Evolutionary conservation across 164 flowering plant species (phyloP).

Genomic region (Akebia trifoliata): DNA sequence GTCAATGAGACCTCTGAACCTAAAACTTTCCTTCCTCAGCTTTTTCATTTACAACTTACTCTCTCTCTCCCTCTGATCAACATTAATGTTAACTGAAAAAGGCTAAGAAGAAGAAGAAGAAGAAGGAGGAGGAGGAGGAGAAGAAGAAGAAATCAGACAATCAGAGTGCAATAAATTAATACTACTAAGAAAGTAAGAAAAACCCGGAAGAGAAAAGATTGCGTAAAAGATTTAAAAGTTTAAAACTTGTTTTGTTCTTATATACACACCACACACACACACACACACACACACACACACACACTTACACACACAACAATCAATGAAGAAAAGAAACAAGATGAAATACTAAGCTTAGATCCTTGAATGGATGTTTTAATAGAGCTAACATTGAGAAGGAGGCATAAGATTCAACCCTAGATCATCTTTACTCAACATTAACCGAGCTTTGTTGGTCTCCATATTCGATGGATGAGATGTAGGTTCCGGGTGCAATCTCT

Average conservation of each 20-base stretch:
- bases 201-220: constrained; percentile 7
- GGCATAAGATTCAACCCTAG: constrained; percentile 88
- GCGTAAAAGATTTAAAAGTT: constrained; percentile 8
- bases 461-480: constrained; percentile 13
- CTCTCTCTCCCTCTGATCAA: constrained; percentile 18
- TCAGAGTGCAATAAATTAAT: constrained; percentile 4
- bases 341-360: constrained; percentile 5
- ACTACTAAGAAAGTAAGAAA: constrained; percentile 1
- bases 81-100: constrained; percentile 8
- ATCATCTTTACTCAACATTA: constrained; percentile 55
- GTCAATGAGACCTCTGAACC: constrained; percentile 21
- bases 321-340: constrained; percentile 4
- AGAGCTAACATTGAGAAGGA: constrained; percentile 48
- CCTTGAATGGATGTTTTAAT: constrained; percentile 2
- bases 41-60: constrained; percentile 7
- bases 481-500: constrained; percentile 73
- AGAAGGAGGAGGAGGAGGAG: constrained; percentile 2
- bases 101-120: constrained; percentile 3
- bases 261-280: constrained; percentile 11
- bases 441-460: constrained; percentile 52
- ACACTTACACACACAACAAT: constrained; percentile 7
- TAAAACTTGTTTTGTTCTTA: constrained; percentile 20
- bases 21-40: constrained; percentile 22
- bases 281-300: constrained; percentile 12
- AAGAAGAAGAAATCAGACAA: constrained; percentile 2